Evolutionary conservation across 2,329 filamentous ascomycete genomes (phyloP).

Genomic region (Tolypocladium guangdongense): DNA sequence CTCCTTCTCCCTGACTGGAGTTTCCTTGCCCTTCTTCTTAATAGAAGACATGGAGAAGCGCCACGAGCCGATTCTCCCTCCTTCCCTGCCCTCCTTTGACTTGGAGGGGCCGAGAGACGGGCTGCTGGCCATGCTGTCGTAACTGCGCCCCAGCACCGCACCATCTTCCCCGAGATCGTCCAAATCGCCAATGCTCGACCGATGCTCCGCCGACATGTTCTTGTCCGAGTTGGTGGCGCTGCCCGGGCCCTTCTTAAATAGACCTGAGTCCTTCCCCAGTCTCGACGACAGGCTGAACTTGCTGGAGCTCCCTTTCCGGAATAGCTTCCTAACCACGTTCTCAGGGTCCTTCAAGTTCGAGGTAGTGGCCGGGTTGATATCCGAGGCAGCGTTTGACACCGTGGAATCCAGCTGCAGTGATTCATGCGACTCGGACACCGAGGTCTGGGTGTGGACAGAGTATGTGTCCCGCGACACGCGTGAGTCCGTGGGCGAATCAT

Average conservation of each 20-base stretch:
- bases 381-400: conserved; percentile 46
- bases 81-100: conserved; percentile 34
- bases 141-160: conserved; percentile 34
- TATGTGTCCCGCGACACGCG: conserved; percentile 45
- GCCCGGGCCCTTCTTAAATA: conserved; percentile 49
- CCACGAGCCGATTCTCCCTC: conserved; percentile 37
- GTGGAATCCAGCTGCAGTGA: conserved; percentile 44
- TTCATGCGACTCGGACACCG: conserved; percentile 49
- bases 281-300: conserved; percentile 53
- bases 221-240: conserved; percentile 47
- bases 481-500: conserved; percentile 41
- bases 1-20: conserved; percentile 33
- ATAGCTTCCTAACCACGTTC: conserved; percentile 48
- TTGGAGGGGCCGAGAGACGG: conserved; percentile 42
- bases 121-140: conserved; percentile 46
- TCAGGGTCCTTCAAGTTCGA: conserved; percentile 38
- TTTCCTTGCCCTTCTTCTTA: conserved; percentile 47
- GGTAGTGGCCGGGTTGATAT: conserved; percentile 31
- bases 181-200: conserved; percentile 46
- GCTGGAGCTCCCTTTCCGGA: conserved; percentile 54
- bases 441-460: conserved; percentile 47
- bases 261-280: conserved; percentile 39
- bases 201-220: conserved; percentile 40
- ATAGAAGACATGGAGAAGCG: conserved; percentile 49
- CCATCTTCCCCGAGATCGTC: conserved; percentile 40